A percentile compares a stretch with the other conserved stretches of the same genome.
phyloP scores from a whole-genome alignment of 768 basidiomycete species.

The Amanita jacksonii region DNA sequence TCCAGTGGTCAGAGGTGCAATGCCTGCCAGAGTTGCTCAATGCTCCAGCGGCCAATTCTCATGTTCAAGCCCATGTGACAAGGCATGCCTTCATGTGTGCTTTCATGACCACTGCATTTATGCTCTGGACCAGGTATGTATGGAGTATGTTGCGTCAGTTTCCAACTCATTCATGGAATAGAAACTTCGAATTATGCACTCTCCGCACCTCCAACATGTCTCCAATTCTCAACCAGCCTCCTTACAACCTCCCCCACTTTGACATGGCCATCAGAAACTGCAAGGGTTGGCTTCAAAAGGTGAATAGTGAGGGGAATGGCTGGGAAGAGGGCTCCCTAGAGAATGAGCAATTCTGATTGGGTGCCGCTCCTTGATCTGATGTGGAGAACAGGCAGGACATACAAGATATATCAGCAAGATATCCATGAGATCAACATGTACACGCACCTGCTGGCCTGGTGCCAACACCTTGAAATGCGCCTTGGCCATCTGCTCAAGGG shows the following conservation, averaged over 20 bases:
- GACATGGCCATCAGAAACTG: conserved; percentile 12
- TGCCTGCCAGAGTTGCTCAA: neutral
- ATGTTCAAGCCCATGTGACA: too few species aligned
- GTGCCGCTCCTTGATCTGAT: neutral
- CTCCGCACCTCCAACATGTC: too few species aligned
- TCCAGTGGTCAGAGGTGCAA: neutral
- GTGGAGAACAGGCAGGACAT: conserved; percentile 6
- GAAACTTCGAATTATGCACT: too few species aligned
- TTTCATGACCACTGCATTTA: too few species aligned
- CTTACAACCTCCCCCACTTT: too few species aligned
- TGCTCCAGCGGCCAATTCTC: too few species aligned
- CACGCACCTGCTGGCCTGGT: conserved; percentile 17
- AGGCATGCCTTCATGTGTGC: too few species aligned
- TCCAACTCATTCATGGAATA: too few species aligned
- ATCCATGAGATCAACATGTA: conserved; percentile 21
- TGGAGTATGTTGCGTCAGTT: too few species aligned
- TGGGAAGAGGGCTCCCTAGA: conserved; percentile 9
- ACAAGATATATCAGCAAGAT: conserved; percentile 27
- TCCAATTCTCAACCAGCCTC: too few species aligned
- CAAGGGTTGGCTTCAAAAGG: conserved; percentile 18
- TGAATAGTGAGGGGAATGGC: conserved; percentile 15
- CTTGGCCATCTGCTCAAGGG: conserved; percentile 11
- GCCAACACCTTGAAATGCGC: neutral
- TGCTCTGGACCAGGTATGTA: too few species aligned
- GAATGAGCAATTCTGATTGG: neutral